Evolutionary conservation across 495 filamentous ascomycete species (phyloP).

Genomic region (Friedmanniomyces endolithicus): DNA sequence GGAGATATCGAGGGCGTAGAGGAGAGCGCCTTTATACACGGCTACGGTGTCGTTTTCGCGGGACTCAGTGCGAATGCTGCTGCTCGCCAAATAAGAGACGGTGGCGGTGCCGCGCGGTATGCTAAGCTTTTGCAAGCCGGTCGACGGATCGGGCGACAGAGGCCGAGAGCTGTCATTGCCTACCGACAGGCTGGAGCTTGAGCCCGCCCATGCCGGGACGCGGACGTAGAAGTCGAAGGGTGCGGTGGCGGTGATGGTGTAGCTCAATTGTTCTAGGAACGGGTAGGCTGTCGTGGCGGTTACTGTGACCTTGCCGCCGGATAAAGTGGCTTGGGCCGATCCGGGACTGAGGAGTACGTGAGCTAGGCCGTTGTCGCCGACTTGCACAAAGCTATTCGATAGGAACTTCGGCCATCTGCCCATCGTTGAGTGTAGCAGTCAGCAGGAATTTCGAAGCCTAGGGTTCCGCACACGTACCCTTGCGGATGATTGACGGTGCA

Average conservation of each 20-base stretch:
- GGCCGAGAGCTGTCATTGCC: constrained; percentile 6
- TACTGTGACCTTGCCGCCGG: constrained; percentile 23
- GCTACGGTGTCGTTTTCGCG: constrained; percentile 44
- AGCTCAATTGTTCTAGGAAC: constrained; percentile 37
- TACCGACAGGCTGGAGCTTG: constrained; percentile 9
- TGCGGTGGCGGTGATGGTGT: constrained; percentile 33
- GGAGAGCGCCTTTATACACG: constrained; percentile 41
- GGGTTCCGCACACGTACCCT: constrained; percentile 33
- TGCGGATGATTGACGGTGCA: constrained; percentile 55
- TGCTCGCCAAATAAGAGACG: constrained; percentile 22
- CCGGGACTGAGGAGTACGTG: constrained; percentile 35
- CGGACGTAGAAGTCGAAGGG: constrained; percentile 40
- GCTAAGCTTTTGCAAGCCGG: constrained; percentile 28
- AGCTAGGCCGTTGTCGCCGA: constrained; percentile 29
- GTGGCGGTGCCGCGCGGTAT: constrained; percentile 24
- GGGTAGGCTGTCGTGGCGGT: constrained; percentile 41
- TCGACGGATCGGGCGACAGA: constrained; percentile 17
- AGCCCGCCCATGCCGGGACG: constrained; percentile 37
- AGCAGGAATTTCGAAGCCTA: not conserved
- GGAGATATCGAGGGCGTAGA: constrained; percentile 42
- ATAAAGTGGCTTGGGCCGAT: constrained; percentile 25
- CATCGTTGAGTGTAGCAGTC: constrained; percentile 44
- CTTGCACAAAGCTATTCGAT: constrained; percentile 17
- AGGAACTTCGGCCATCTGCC: constrained; percentile 50
- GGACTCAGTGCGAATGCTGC: constrained; percentile 22